Evolutionary conservation across 2,329 filamentous ascomycete species (phyloP).

Genomic region (Fusarium heterosporum): DNA sequence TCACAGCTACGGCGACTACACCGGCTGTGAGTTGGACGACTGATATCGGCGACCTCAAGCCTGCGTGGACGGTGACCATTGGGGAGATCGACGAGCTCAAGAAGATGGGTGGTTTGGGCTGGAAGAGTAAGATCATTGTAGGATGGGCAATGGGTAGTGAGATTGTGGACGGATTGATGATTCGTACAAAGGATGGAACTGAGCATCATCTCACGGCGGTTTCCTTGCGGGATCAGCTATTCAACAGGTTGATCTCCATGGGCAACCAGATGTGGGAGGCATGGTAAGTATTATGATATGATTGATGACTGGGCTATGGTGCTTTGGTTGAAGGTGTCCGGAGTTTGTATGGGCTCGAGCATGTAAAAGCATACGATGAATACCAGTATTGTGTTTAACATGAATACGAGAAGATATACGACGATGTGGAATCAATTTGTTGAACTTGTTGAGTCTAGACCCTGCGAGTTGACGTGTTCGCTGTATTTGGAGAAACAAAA

Average conservation of each 20-base stretch:
- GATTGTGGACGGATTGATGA: slow-evolving; percentile 79
- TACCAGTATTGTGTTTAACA: neutral
- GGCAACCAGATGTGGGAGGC: slow-evolving; percentile 86
- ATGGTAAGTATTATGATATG: slow-evolving; percentile 60
- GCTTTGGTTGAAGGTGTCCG: neutral
- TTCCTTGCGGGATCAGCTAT: slow-evolving; percentile 78
- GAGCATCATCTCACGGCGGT: slow-evolving; percentile 76
- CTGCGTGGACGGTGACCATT: slow-evolving; percentile 77
- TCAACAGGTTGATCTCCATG: slow-evolving; percentile 82
- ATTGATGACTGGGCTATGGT: neutral
- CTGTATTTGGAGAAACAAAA: neutral
- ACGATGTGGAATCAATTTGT: slow-evolving; percentile 21
- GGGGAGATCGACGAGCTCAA: slow-evolving; percentile 78
- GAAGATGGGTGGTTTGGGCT: slow-evolving; percentile 84
- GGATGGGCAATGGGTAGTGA: slow-evolving; percentile 81
- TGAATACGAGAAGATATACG: slow-evolving; percentile 19
- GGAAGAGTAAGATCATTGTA: slow-evolving; percentile 86
- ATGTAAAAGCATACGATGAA: neutral
- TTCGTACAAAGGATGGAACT: slow-evolving; percentile 68
- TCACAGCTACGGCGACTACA: slow-evolving; percentile 73
- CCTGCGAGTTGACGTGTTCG: neutral
- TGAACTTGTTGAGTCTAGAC: neutral
- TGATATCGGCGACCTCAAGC: slow-evolving; percentile 65
- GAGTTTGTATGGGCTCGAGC: slow-evolving; percentile 23
- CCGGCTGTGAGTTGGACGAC: slow-evolving; percentile 75